Conservation (phyloP, 164 flowering plant genomes). For the Liriodendron chinense region DNA sequence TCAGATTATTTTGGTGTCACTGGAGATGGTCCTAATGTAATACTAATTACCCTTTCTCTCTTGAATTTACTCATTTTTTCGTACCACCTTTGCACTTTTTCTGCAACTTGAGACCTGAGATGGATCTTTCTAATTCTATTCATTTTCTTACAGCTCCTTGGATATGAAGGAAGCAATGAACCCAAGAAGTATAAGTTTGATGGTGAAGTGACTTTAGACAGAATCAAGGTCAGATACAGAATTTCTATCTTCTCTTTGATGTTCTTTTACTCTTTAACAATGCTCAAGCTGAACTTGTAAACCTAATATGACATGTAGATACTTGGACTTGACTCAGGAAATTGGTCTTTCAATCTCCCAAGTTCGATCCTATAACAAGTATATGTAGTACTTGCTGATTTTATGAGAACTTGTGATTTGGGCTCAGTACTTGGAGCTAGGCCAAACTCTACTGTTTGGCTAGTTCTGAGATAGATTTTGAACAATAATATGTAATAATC, state of each 20-base stretch:
- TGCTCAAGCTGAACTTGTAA: background rate
- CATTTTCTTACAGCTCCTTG: constrained; percentile 52
- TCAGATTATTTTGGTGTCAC: constrained; percentile 82
- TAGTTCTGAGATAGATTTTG: too few relatives aligned
- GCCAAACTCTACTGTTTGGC: too few relatives aligned
- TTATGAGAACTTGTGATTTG: too few relatives aligned
- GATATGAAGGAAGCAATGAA: constrained; percentile 72
- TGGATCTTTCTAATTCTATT: background rate
- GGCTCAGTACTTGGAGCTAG: too few relatives aligned
- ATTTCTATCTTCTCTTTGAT: background rate
- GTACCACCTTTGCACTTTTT: background rate
- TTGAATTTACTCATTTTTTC: background rate
- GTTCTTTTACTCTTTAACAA: background rate
- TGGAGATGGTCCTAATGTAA: constrained; percentile 63
- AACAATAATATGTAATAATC: too few relatives aligned
- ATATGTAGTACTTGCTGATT: too few relatives aligned
- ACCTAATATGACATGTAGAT: too few relatives aligned
- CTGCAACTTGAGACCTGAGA: background rate
- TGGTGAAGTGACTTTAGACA: constrained; percentile 61
- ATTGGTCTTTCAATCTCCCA: too few relatives aligned
- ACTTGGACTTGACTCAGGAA: too few relatives aligned
- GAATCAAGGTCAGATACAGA: constrained; percentile 52
- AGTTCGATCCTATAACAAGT: too few relatives aligned
- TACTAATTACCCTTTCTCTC: background rate
- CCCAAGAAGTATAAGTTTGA: constrained; percentile 55